Base-by-base conservation (phyloP, 768 basidiomycete species). In the Boletus tomentosulus region DNA sequence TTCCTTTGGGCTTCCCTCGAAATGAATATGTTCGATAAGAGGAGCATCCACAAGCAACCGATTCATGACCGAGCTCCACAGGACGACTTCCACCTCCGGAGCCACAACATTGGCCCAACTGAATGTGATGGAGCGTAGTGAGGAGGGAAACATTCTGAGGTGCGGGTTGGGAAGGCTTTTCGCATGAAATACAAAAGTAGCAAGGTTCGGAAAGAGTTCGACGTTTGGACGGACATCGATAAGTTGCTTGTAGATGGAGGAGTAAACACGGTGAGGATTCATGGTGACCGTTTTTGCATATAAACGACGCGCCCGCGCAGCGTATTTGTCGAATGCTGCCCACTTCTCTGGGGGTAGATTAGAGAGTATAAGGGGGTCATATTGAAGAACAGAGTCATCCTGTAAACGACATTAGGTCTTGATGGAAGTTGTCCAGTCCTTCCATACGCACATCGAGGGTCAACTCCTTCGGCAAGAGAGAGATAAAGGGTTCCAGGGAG, bases 231-330 rank as follows among this genome's bases (percentile, higher is more conserved):
- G 63, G 22, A 65, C 54, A 25, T 34, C 19, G 34, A 45, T 39
- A 30, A 66, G 62, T 19, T 65, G 63, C 3, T 55, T 64, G 51
- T 66, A 66, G 11, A 65, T 65, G 47, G 62, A 64, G 38, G 64
- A 66, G 39, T 65, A 55, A 16, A 65, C 39, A 38, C 62, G 65
- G 30, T 58, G 62, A 8, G 65, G 64, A 31, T 43, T 58, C 64
- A 56, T 66, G 33, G 65, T 65, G 1, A 65, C 64, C 4, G 65
- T 66, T 47, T 58, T 66, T n/a, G 39, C 62, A 46, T 65, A 65
- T 39, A 66, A 42, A 53, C 51, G 56, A 10, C 65, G 54, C 34
- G 59, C 55, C 1, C 64, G 62, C 25, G 28, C 53, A 27, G 64
- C 62, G 15, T 65, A 66, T 31, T 54, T 64, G 47, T 65, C 63